Evolutionary conservation across 345 rosid genomes (phyloP), one percentile per base, ranked within the genome.

Genomic region (Cardamine chenopodiifolia): DNA sequence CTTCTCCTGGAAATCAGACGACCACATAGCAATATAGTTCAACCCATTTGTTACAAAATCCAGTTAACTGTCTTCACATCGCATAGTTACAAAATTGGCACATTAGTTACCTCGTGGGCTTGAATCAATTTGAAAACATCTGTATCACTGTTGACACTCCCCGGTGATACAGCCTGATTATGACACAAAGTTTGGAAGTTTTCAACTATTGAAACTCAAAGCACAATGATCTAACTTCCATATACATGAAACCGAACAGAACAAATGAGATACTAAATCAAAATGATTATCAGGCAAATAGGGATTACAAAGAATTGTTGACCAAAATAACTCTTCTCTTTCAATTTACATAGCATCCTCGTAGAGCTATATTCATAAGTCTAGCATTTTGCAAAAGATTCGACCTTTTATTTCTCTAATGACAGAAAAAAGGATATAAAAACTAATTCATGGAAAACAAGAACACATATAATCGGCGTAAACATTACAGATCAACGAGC

Each of bases 121-220:
- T 88, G 90, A 76, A 94, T 88, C 83, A 88, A 53, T 56, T 91
- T 87, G 59, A 89, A 82, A 63, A 88, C 82, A 78, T 85, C 85
- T 65, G 77, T 72, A 28, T 82, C 89, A 31, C 63, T 63, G 72
- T 56, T 71, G 53, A 78, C 83, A 80, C 76, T 91, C 66, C 91
- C 94, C 0, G 86, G 47, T 19, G 93, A 68, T 59, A 71, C 78
- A 29, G 87, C 86, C 98, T 94, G 83, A 62, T 63, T 8, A 37
- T 42, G 49, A 53, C 23, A 75, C 61, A 22, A 28, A 71, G 26
- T 63, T 54, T 15, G 72, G 2, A 64, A 40, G 4, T 50, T 14
- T 70, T 31, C 68, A 19, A 56, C 35, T 8, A 57, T 25, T 42
- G 18, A 35, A 15, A 7, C 35, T 15, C 18, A 65, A 75, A 60